Evolutionary conservation across 2,329 filamentous ascomycete genomes (phyloP).

Genomic region (Drechslerella stenobrocha): DNA sequence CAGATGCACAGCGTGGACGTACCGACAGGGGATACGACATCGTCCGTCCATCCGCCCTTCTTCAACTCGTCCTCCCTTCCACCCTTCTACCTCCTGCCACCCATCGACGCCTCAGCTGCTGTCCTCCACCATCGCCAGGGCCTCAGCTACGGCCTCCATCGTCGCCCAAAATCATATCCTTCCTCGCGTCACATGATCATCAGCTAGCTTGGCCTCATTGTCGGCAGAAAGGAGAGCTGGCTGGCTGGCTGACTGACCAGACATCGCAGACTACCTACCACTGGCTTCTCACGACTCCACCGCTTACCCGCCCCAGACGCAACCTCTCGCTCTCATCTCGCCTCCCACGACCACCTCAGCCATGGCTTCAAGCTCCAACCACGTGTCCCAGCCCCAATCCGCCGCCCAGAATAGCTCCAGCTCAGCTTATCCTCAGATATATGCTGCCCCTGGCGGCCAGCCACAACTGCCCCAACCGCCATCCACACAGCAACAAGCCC

Average conservation of each 20-base stretch:
- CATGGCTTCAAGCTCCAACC: slow-evolving; percentile 48
- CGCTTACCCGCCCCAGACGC: slow-evolving; percentile 10
- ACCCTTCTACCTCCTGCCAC: too few relatives aligned
- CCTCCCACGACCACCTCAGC: slow-evolving; percentile 25
- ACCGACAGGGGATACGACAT: slow-evolving; percentile 3
- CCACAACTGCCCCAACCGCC: slow-evolving; percentile 25
- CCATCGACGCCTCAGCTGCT: slow-evolving; percentile 7
- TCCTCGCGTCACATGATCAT: slow-evolving; percentile 16
- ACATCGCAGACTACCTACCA: not conserved
- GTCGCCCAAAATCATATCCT: not conserved
- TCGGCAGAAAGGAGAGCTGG: slow-evolving; percentile 3
- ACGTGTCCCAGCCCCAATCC: slow-evolving; percentile 28
- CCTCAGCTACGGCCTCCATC: not conserved
- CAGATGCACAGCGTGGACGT: slow-evolving; percentile 3
- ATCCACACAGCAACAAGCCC: slow-evolving; percentile 24
- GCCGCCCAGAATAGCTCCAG: slow-evolving; percentile 34
- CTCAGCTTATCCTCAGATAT: slow-evolving; percentile 17
- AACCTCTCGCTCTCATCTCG: slow-evolving; percentile 12
- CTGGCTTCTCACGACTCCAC: not conserved
- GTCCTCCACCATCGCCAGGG: not conserved
- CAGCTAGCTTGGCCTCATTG: slow-evolving; percentile 9
- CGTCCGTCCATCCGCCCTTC: too few relatives aligned
- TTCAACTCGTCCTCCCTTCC: too few relatives aligned
- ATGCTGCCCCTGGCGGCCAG: slow-evolving; percentile 28
- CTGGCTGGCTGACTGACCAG: not conserved